Base-by-base conservation (phyloP, 1,284 basidiomycete species). In the Boletellus dicymbophilus region DNA sequence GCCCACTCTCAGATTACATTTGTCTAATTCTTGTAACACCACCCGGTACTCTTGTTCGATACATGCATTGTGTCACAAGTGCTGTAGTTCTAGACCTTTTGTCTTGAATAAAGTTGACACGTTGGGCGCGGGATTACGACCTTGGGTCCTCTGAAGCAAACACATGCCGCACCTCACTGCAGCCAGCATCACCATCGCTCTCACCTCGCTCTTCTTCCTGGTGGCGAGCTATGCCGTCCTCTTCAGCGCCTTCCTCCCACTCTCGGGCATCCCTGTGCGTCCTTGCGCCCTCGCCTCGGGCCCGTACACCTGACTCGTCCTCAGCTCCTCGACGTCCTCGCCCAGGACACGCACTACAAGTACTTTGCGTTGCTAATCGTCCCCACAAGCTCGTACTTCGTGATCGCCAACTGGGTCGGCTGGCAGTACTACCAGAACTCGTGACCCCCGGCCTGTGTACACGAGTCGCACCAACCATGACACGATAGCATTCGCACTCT, bases 371-470 rank as follows among this genome's bases (percentile, higher is more conserved):
- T 94, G 13, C 72, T 96, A 37, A 76, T 95, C 41, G 78, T 97
- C 42, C 93, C 95, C 21, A 87, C 87, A 16, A 83, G 78, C 15
- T 78, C 88, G 28, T 94, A 92, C 71, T 95, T 93, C 67, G 88
- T 93, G 45, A 97, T 98, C 62, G 91, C 93, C 37, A 97, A 97
- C 63, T 98, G 95, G 95, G 91, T 94, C 33, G 93, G 93, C 39
- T 96, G 93, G 93, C 91, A 95, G 67, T 95, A 92, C 68, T 96
- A 92, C 68, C 83, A 88, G 39, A 93, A 93, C 68, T 91, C 92
- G 9, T 89, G 65, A 77, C 31, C 7, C 38, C 33, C 11, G 4
- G 33, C 51, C 46, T 37, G 36, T 25, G 15, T 15, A 49, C 50
- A 56, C 48, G 60, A 34, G 40, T 51, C 33, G 37, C 36, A 21